These are phyloP conservation scores for Eucalyptus brandiana DNA, from an alignment of 345 rosid species.

Conservation along the genomic window DNA sequence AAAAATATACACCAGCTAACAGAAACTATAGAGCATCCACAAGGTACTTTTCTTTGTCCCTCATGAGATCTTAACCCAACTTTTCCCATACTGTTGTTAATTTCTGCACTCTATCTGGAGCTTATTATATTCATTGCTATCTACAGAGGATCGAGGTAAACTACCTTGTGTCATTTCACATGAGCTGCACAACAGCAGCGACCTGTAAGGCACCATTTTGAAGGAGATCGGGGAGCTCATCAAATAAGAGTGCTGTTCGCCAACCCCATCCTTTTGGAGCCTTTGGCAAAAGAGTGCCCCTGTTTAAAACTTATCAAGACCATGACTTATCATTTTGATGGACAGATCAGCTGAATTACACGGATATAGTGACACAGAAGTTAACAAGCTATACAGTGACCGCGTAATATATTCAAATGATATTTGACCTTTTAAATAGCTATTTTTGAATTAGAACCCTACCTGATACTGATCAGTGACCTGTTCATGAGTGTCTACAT, in stretches of 20 bases:
- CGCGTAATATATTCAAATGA: neutral
- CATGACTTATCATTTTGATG: slow-evolving; percentile 90
- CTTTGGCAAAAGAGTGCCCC: slow-evolving; percentile 83
- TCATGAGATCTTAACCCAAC: neutral
- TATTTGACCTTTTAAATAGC: neutral
- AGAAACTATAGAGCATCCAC: neutral
- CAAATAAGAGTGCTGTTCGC: slow-evolving; percentile 76
- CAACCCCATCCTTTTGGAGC: slow-evolving; percentile 99
- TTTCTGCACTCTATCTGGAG: neutral
- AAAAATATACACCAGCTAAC: neutral
- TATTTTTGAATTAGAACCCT: neutral
- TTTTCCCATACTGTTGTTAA: neutral
- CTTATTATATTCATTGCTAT: neutral
- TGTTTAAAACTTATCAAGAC: slow-evolving; percentile 85
- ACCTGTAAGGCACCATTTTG: slow-evolving; percentile 67
- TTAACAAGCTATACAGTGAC: neutral
- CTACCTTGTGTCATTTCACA: slow-evolving; percentile 13
- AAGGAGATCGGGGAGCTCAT: slow-evolving; percentile 81
- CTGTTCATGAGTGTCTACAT: slow-evolving; percentile 78
- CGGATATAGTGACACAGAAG: neutral
- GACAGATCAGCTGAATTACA: slow-evolving; percentile 60
- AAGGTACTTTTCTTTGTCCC: neutral
- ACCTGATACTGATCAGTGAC: slow-evolving; percentile 93
- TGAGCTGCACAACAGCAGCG: slow-evolving; percentile 83
- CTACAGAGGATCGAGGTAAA: neutral